Base-by-base conservation (phyloP, 805 yeast species). In the Yamadazyma ubonensis region DNA sequence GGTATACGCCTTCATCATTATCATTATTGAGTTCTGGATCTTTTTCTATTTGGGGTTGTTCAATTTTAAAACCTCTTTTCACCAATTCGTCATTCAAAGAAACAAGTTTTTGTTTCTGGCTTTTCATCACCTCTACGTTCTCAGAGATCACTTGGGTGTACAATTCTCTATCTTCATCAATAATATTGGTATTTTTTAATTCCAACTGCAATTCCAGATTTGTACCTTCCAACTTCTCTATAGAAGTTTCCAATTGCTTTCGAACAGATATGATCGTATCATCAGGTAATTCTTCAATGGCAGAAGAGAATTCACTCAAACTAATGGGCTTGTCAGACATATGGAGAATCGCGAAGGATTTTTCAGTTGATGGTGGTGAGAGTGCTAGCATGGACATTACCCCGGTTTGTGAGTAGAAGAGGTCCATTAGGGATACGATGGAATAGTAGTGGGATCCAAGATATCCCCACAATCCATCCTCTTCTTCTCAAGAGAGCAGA, bases 101-200 rank as follows among this genome's bases (percentile, higher is more conserved):
- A 2, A 58, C 61, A 3, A 79, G 52, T 42, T 83, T 60, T 23
- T 66, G 63, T 8, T 54, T 43, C 52, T 81, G 82, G 51, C 75
- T 80, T 2, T 55, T 49, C 16, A 81, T 61, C n/a, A 81, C 84
- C 2, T 55, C 53, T 9, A 65, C 58, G 54, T 83, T 83, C 47
- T 83, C 90, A 6, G 53, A 50, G 12, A 81, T 67, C 7, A 81
- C 70, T n/a, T 77, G 83, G 5, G 50, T 54, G 57, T 75, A 83
- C 11, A 83, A 52, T 11, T 61, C 55, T n/a, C 64, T 52, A 51
- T 82, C 87, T 9, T 65, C 66, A 28, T 41, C 43, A n/a, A 11
- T 20, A 27, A 34, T 39, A 15, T 44, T 42, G 15, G 51, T 42
- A 16, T 15, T 25, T 1, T 61, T 58, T 12, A 77, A 59, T 41